Evolutionary conservation across 768 basidiomycete genomes (phyloP), one percentile per base, ranked within the genome.

Genomic region (Calvatia gigantea): DNA sequence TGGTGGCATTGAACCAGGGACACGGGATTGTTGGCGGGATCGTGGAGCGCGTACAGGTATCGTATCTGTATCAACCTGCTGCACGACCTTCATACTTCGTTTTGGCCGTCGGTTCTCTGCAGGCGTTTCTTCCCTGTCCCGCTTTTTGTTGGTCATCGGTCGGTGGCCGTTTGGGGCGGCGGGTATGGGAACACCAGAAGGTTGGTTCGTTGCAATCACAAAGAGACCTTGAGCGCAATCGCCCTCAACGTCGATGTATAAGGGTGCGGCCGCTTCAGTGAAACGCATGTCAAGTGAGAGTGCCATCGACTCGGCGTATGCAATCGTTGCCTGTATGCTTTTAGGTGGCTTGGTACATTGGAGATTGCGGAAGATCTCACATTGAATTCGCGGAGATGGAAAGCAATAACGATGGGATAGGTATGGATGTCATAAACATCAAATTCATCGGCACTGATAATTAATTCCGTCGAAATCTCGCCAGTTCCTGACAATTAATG

Each of bases 371-470:
- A 12, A 23, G 28, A 19, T 66, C 77, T 56, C 59, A 91, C 91
- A 57, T 85, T 90, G 70, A 94, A 91, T 71, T 94, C 91, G 33
- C 87, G 83, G 27, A 94, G 70, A 69, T 92, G 91, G 61, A 93
- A 91, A 0, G 83, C 84, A 49, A 94, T 80, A 3, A 81, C 84
- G 29, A 80, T 80, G 1, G 91, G 87, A 15, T 80, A 70, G 8
- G 76, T 70, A 61, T 75, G 77, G 9, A 92, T 72, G 43, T 89
- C 81, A 63, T 92, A 94, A 6, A 77, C 70, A 49, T 93, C 90
- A 59, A 94, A 94, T 62, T 93, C 92, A 37, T 89, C 87, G 0
- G 80, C 80, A 54, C 85, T 87, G 49, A 94, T 85, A 1, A 79
- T 79, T 45, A 93, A 74, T 66, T 92, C 89, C 1, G 91, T 93